Evolutionary conservation across 805 yeast genomes (phyloP), one percentile per base, ranked within the genome.

Genomic region (Suhomyces sp.): DNA sequence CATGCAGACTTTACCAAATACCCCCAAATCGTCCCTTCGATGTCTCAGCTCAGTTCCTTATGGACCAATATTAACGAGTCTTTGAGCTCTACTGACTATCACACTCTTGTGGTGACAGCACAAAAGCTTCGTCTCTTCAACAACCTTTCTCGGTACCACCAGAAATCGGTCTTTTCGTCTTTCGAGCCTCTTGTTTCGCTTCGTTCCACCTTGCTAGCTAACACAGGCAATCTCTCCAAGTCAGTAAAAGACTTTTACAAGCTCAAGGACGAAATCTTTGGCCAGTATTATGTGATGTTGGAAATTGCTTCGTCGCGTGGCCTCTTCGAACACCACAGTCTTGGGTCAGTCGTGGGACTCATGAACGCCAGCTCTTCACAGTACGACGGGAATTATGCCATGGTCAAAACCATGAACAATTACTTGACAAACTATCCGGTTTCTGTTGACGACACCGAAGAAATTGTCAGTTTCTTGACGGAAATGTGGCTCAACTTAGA

Each of bases 401-500:
- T 70, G 46, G 63, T 65, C 5, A 41, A 54, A 10, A 54, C 67
- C 3, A 50, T 71, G 22, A 26, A 52, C 27, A 19, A 47, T 2
- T 55, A 60, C 19, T 51, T 70, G 15, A n/a, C 6, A 3, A 17
- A 22, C 4, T 31, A 52, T 6, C 57, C 50, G 1, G 41, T 54
- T 6, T 23, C 61, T 1, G 50, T 57, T 1, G 52, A 55, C 1
- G 31, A 15, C 2, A 10, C 15, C 22, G 31, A 47, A 15, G 29
- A 27, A 3, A 51, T 80, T 19, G 63, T 73, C 13, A 69, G 65
- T 2, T 67, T 76, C 15, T 53, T 81, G 42, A 60, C 67, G 1
- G 61, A 67, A 0, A 72, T 87, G 17, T 89, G 96, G 94, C 70
- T 68, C 4, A 78, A 76, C 22, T 62, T 90, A 23, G 76, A 76